Evolutionary conservation across 108 stramenopile genomes (phyloP), one percentile per base, ranked within the genome.

Genomic region (Craspedostauros australis): DNA sequence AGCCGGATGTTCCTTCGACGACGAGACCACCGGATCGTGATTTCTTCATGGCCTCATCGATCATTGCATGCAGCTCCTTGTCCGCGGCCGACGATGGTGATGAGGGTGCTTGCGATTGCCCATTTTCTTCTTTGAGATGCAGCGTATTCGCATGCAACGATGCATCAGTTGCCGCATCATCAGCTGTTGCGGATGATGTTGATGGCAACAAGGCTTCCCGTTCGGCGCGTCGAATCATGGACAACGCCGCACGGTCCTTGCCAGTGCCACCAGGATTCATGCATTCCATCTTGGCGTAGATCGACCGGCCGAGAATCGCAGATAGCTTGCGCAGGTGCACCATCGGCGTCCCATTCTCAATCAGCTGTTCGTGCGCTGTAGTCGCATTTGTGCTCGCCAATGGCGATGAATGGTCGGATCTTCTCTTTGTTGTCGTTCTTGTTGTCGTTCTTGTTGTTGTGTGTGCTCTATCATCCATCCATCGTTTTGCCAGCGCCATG

Each of bases 1-100:
- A 93, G 36, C 96, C 97, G 11, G 86, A 89, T 16, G 94, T 95
- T 5, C 97, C 97, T 63, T 96, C 97, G 21, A 98, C 84, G 39
- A 98, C 91, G n/a, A 89, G 30, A 12, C 88, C 73, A 55, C 86
- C 76, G 5, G 80, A 84, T 59, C 68, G 46, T 21, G 80, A 77
- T 37, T 33, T 39, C 41, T 60, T 30, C 23, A 86, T 64, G 12
- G 85, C 73, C 21, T 51, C 26, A 0, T 39, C 26, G 15, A 72
- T 52, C 51, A 63, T 58, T 3, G 7, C n/a, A 14, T 62, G 54
- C 30, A 69, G 31, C 30, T 29, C 37, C 6, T 38, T 27, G 11
- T 62, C 39, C 9, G 50, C 15, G 2, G 46, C 8, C n/a, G n/a
- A n/a, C n/a, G n/a, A n/a, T n/a, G n/a, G n/a, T n/a, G n/a, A n/a